Percentiles rank a stretch among this genome's conserved stretches.
Conservation (phyloP, 1,284 basidiomycete genomes). For the Coniferiporia sulphurascens region DNA sequence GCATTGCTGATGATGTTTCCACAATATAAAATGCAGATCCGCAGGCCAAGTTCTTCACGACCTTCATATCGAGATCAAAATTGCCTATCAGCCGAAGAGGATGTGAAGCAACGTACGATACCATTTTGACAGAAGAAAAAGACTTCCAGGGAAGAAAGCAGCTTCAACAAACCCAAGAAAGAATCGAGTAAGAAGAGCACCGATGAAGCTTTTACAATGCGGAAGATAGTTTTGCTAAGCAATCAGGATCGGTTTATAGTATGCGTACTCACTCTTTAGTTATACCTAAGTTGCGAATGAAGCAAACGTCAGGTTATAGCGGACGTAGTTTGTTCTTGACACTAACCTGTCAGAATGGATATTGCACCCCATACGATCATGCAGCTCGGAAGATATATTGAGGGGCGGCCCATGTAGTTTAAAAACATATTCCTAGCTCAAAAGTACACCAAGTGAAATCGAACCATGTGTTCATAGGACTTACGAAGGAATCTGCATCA, state of each 20-base stretch:
- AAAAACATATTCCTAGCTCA: constrained; percentile 67
- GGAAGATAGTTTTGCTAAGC: constrained; percentile 19
- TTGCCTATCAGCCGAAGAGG: background rate
- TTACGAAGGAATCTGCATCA: constrained; percentile 48
- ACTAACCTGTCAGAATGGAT: background rate
- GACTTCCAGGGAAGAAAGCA: constrained; percentile 24
- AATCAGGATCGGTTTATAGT: constrained; percentile 14
- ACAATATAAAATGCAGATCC: constrained; percentile 38
- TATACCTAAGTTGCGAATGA: constrained; percentile 36
- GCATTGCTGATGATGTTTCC: constrained; percentile 47
- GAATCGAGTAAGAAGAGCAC: constrained; percentile 68
- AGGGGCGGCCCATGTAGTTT: constrained; percentile 67
- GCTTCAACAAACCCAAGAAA: constrained; percentile 51
- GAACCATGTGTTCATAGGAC: constrained; percentile 23
- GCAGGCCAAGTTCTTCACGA: constrained; percentile 26
- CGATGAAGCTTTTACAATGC: constrained; percentile 46
- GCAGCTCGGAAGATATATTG: constrained; percentile 65
- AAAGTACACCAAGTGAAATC: background rate
- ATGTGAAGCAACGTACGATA: constrained; percentile 15
- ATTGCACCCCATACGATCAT: constrained; percentile 68
- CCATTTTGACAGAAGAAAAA: constrained; percentile 27
- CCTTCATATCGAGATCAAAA: background rate
- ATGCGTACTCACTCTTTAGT: constrained; percentile 40
- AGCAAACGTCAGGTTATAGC: constrained; percentile 19
- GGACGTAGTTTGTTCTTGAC: background rate